A percentile compares a stretch with the other conserved stretches of the same genome.
Evolutionary conservation across 2,329 filamentous ascomycete species (phyloP).

Genomic region (Aspergillus piperis): DNA sequence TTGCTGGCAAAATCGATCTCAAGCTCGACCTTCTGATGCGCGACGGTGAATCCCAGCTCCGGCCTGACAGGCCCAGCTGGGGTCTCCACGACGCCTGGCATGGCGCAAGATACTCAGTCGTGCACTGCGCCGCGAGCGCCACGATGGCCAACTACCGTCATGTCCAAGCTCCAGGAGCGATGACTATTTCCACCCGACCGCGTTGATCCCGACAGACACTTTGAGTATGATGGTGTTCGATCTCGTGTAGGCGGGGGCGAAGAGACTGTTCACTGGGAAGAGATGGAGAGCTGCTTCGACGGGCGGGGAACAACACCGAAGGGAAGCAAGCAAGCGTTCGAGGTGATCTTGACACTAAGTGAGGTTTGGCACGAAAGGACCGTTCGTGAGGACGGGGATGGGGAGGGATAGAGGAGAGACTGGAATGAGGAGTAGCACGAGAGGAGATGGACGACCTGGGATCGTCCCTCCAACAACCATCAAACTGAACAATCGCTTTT

Average conservation of each 20-base stretch:
- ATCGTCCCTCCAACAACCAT: background rate
- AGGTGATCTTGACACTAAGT: background rate
- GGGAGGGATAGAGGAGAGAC: background rate
- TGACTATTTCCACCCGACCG: background rate
- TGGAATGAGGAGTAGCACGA: background rate
- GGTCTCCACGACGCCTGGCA: slow-evolving; percentile 44
- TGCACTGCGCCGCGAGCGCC: slow-evolving; percentile 42
- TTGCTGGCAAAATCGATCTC: slow-evolving; percentile 82
- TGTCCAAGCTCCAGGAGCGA: slow-evolving; percentile 34
- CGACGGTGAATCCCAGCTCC: slow-evolving; percentile 57
- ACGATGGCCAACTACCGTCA: slow-evolving; percentile 39
- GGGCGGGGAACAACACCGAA: background rate
- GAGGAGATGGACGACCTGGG: background rate
- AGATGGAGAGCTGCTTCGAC: background rate
- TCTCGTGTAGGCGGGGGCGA: background rate
- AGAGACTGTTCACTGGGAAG: background rate
- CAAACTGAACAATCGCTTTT: background rate
- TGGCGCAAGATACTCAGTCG: slow-evolving; percentile 39
- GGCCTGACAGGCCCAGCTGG: slow-evolving; percentile 31
- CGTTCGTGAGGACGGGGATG: background rate
- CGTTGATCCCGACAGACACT: background rate
- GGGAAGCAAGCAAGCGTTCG: background rate
- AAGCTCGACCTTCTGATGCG: slow-evolving; percentile 84
- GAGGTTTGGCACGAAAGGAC: background rate
- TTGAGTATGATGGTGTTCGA: background rate